Conservation (phyloP, 345 rosid genomes). For the Salix arbutifolia region DNA sequence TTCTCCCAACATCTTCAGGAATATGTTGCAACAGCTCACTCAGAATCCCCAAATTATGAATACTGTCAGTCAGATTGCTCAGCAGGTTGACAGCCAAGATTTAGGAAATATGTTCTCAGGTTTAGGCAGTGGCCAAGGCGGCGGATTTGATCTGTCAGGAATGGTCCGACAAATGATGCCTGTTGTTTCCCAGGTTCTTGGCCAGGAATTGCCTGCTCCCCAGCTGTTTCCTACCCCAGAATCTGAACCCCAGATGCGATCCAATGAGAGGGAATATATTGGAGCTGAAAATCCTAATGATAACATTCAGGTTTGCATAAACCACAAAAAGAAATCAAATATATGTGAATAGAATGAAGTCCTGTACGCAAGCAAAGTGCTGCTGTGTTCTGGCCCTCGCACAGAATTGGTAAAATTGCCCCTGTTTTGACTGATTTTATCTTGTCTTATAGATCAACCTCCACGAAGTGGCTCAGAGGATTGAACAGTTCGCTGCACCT, state of each 20-base stretch:
- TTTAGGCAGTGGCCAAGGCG: conserved; percentile 47
- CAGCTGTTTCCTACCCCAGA: conserved; percentile 23
- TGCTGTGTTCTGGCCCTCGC: not conserved
- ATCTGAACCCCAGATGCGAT: conserved; percentile 29
- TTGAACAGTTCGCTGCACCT: conserved; percentile 50
- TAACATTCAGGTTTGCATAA: conserved; percentile 44
- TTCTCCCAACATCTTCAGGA: conserved; percentile 72
- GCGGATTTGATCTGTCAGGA: conserved; percentile 70
- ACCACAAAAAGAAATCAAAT: not conserved
- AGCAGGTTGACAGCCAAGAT: conserved; percentile 73
- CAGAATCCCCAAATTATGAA: conserved; percentile 83
- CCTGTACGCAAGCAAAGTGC: not conserved
- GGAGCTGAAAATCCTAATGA: conserved; percentile 24
- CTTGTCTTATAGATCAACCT: conserved; percentile 39
- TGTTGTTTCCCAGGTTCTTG: conserved; percentile 75
- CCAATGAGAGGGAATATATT: conserved; percentile 19
- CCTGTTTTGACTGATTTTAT: not conserved
- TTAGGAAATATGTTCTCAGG: conserved; percentile 72
- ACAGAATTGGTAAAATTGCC: not conserved
- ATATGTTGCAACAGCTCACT: conserved; percentile 79
- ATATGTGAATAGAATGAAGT: not conserved
- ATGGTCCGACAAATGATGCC: conserved; percentile 98
- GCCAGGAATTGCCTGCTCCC: conserved; percentile 24
- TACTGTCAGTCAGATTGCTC: conserved; percentile 80
- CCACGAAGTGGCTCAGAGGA: conserved; percentile 46